These are phyloP conservation scores for Geranium brycei DNA, from an alignment of 345 rosid genomes.

Conservation along the genomic window DNA sequence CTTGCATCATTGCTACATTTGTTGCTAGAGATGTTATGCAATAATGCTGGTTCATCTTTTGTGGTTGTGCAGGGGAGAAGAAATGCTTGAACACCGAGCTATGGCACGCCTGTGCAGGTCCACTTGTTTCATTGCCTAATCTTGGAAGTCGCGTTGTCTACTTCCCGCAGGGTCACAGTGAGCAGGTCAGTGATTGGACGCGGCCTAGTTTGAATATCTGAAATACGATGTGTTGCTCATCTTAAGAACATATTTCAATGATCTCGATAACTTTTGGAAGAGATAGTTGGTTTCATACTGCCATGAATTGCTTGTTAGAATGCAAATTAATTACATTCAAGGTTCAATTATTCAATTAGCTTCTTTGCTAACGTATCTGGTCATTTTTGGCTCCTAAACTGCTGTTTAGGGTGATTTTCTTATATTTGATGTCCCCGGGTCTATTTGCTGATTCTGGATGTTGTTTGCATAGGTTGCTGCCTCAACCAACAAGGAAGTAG, in stretches of 20 bases:
- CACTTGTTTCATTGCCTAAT: conserved; percentile 85
- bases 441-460: not conserved
- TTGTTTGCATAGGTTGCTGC: conserved; percentile 40
- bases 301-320: too few species aligned
- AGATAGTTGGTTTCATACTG: too few species aligned
- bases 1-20: not conserved
- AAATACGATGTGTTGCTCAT: too few species aligned
- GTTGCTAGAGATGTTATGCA: not conserved
- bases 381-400: too few species aligned
- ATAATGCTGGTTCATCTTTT: not conserved
- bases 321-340: not conserved
- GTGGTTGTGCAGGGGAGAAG: conserved; percentile 34
- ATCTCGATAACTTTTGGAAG: too few species aligned
- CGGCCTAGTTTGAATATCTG: not conserved
- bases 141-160: conserved; percentile 44
- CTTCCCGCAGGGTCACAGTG: conserved; percentile 93
- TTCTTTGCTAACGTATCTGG: not conserved
- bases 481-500: conserved; percentile 37
- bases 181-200: conserved; percentile 44
- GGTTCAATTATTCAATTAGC: not conserved
- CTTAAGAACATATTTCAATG: too few species aligned
- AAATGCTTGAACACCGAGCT: conserved; percentile 80
- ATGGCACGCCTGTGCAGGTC: conserved; percentile 99
- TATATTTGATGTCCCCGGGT: not conserved
- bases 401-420: not conserved